Evolutionary conservation across 345 rosid genomes (phyloP).

Genomic region (Psidium friedrichsthalianum): DNA sequence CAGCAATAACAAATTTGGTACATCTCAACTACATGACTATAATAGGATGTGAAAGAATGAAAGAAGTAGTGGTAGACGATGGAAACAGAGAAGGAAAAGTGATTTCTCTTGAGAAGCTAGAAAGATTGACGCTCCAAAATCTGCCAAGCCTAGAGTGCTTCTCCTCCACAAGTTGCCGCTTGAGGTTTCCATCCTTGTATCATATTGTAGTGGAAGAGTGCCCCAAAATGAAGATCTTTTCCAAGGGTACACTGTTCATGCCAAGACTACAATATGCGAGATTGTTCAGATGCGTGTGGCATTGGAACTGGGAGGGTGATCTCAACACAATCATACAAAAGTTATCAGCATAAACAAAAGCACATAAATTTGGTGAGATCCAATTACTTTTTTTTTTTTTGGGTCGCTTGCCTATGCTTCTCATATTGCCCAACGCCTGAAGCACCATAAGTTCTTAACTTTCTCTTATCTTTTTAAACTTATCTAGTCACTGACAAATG

Average conservation of each 20-base stretch:
- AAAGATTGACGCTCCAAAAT: accelerated
- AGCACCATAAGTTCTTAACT: too few species aligned
- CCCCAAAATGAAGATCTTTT: not conserved
- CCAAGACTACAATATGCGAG: accelerated
- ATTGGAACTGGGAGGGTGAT: too few species aligned
- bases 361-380: too few species aligned
- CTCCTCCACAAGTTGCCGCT: not conserved
- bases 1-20: accelerated
- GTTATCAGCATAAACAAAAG: too few species aligned
- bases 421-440: too few species aligned
- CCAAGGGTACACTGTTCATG: accelerated
- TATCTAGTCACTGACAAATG: not conserved
- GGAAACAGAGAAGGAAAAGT: not conserved
- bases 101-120: accelerated
- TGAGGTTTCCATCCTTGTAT: accelerated
- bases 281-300: accelerated
- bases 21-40: accelerated
- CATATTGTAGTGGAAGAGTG: accelerated
- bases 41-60: not conserved
- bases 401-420: not conserved
- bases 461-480: not conserved
- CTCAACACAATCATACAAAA: not conserved
- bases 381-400: not conserved
- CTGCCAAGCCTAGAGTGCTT: not conserved
- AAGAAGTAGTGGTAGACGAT: not conserved